Base-by-base conservation (phyloP, 257 asterid species). In the Apocynum venetum region DNA sequence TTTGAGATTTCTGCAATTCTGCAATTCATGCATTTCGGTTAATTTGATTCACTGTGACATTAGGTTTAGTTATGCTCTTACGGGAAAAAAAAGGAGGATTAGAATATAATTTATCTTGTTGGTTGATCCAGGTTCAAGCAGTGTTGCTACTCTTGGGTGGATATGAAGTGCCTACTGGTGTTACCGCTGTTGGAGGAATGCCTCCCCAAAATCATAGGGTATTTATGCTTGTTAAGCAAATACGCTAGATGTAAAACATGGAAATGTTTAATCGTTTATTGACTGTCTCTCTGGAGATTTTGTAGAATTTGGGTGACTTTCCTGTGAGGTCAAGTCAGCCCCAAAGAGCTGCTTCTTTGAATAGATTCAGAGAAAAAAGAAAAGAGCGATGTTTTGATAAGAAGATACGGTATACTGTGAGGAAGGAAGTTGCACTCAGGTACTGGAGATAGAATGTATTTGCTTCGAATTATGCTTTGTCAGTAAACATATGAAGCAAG, bases 391-490 rank as follows among this genome's bases (percentile, higher is more conserved):
- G 98, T 83, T 96, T 89, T 78, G 98, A 93, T 65, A 96, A 96
- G 86, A 96, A 91, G 86, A 96, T 93, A 49, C 98, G 99, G 14
- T 96, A 96, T 78, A 87, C 93, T 41, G 99, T 96, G 71, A 89
- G 99, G 82, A 93, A 93, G 89, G 99, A 96, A 87, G 99, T 96
- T 86, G 99, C 99, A 47, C 93, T 90, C 78, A 90, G 98, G 99
- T 96, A 87, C 77, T 76, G 31, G 57, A 69, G 73, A 41, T 8
- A 35, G 35, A 43, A 5, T 68, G 4, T 66, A 49, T 40, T 66
- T 38, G 20, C 8, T 65, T 40, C 2, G 71, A 19, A 38, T 7
- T 60, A 74, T 80, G 59, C 20, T 63, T 38, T 61, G 17, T 78
- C 44, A 4, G 14, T 74, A 56, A 41, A 63, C 35, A 56, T 72